These are phyloP conservation scores for Brassica juncea DNA, from an alignment of 345 rosid species.

Conservation along the genomic window DNA sequence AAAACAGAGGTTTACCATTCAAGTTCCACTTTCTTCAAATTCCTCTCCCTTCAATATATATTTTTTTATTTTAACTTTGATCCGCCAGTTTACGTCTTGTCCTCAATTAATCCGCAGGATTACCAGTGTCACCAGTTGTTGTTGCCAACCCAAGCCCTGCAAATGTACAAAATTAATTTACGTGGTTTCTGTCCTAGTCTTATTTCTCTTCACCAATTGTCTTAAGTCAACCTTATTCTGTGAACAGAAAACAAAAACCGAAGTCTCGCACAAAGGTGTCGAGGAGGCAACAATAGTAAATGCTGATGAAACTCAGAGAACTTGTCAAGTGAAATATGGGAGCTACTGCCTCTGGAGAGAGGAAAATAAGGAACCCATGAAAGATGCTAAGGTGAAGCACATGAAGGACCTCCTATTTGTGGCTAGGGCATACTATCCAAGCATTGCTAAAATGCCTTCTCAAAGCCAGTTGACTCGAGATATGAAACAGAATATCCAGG, in stretches of 20 bases:
- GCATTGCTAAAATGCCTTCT: constrained; percentile 83
- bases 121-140: constrained; percentile 31
- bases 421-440: constrained; percentile 96
- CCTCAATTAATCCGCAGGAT: constrained; percentile 30
- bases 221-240: constrained; percentile 19
- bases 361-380: constrained; percentile 79
- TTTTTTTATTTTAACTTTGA: not conserved
- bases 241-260: constrained; percentile 48
- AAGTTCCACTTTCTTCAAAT: constrained; percentile 12
- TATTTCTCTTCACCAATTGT: not conserved
- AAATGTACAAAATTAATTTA: constrained; percentile 31
- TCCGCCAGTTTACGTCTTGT: not conserved
- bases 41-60: not conserved
- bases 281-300: constrained; percentile 29
- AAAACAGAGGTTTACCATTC: constrained; percentile 30
- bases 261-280: constrained; percentile 20
- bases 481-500: constrained; percentile 89
- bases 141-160: constrained; percentile 36
- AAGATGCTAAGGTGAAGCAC: constrained; percentile 78
- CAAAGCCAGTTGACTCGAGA: constrained; percentile 73
- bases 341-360: constrained; percentile 95
- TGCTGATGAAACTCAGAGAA: constrained; percentile 50
- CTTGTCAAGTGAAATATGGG: constrained; percentile 79
- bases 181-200: constrained; percentile 12
- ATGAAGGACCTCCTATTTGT: constrained; percentile 90